Base-by-base conservation (phyloP, 225 moss, liverwort and hornwort genomes). In the Asterella californica region DNA sequence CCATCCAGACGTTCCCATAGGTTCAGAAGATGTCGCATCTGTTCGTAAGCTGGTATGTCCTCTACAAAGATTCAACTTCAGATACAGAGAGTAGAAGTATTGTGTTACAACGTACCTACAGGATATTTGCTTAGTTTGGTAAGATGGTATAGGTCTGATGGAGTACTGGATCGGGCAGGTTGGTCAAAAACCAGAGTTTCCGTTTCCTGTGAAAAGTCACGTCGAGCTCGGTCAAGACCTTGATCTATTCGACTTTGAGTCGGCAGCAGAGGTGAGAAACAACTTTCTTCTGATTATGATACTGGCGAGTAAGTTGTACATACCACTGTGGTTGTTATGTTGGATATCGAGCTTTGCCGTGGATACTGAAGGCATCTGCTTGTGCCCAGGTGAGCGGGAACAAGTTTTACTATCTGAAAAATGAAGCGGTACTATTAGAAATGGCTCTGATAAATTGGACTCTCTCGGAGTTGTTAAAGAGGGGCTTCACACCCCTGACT, bases 361-460 rank as follows among this genome's bases (percentile, higher is more conserved):
- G 9, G 37, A 47, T 38, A 71, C 21, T 73, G 14, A 49, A 47
- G 57, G 38, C 45, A 38, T 25, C 15, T 37, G 33, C 60, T 24
- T 45, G 49, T 49, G 32, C 74, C 68, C 89, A 96, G 96, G 99
- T 95, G 70, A 95, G 92, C 80, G 99, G 99, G 46, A 95, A 83
- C 79, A 99, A 99, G 80, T 99, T 99, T 78, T 99, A 99, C 79
- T 99, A 93, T 82, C 86, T 99, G 80, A 99, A 95, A 86, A 99
- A 99, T 70, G 99, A 99, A 88, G 99, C 92, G 42, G 94, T 99
- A 66, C 92, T 99, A 34, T 78, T 99, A 84, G 99, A 99, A 86
- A 93, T 99, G 99, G 99, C 91, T 48, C 71, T 99, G 55, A 92
- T 99, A 62, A 99, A 88, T 77, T 99, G 99, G 99, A 99, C 99